These are phyloP conservation scores for Entomortierella beljakovae DNA, from an alignment of 192 early-diverging fungal genomes.

Conservation along the genomic window DNA sequence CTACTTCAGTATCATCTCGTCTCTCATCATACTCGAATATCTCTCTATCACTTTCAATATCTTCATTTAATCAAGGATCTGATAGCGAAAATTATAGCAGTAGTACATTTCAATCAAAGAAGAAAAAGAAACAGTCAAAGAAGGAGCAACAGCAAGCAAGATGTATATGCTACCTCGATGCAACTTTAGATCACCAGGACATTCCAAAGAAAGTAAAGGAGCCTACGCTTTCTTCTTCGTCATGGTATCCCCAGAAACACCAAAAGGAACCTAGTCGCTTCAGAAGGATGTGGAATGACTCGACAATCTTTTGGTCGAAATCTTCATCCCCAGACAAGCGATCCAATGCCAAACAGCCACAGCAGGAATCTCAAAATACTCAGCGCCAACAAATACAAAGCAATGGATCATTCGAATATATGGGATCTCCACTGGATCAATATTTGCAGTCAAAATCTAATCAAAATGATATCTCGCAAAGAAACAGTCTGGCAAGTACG, in stretches of 20 bases:
- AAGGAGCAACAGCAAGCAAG: constrained; percentile 18
- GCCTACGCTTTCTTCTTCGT: constrained; percentile 2
- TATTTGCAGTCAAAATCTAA: background rate
- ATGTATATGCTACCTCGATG: constrained; percentile 45
- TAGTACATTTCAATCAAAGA: constrained; percentile 8
- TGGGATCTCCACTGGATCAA: background rate
- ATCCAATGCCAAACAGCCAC: no score
- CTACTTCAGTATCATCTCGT: constrained; percentile 22
- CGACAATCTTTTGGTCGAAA: constrained; percentile 38
- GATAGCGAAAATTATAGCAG: constrained; percentile 24
- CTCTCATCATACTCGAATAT: constrained; percentile 35
- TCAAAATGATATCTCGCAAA: constrained; percentile 3
- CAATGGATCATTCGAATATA: background rate
- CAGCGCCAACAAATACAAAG: background rate
- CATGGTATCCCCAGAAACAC: constrained; percentile 42
- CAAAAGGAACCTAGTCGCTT: constrained; percentile 35
- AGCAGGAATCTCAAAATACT: background rate
- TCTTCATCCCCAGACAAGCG: constrained; percentile 5
- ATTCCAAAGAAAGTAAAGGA: background rate
- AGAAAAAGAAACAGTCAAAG: constrained; percentile 17
- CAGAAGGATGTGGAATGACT: constrained; percentile 48
- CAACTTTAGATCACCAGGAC: constrained; percentile 10
- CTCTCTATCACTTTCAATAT: constrained; percentile 16
- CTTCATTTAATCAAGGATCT: constrained; percentile 24
- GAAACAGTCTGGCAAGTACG: constrained; percentile 27